These are phyloP conservation scores for Apiosordaria backusii DNA, from an alignment of 495 filamentous ascomycete species.

Conservation along the genomic window DNA sequence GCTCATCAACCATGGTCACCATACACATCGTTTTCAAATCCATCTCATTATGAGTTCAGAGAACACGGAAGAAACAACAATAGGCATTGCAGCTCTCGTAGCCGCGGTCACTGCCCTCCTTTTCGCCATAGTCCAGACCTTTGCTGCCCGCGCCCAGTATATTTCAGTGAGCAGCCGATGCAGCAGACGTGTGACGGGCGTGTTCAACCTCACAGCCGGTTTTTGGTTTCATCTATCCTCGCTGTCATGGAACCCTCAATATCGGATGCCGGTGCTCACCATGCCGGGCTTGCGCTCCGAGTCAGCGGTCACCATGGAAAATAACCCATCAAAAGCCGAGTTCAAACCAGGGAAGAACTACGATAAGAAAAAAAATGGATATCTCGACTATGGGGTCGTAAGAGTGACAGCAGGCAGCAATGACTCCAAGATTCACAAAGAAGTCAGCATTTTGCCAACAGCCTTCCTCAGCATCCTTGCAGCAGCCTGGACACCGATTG, in stretches of 20 bases:
- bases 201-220: constrained; percentile 7
- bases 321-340: background rate
- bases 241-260: constrained; percentile 7
- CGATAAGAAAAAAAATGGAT: background rate
- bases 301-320: background rate
- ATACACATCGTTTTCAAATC: background rate
- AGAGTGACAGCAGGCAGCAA: background rate
- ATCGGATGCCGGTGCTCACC: constrained; percentile 3
- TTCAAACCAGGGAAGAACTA: background rate
- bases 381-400: background rate
- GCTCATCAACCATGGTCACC: background rate
- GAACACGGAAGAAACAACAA: background rate
- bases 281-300: background rate
- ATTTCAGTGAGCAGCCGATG: constrained; percentile 1
- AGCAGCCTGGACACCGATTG: background rate
- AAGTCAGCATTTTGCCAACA: background rate
- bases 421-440: background rate
- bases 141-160: background rate
- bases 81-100: background rate
- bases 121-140: constrained; percentile 5
- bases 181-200: constrained; percentile 2
- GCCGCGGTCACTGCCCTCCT: background rate
- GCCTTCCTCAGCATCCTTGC: background rate
- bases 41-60: background rate
- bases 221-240: constrained; percentile 4